These are phyloP conservation scores for Magnusiomyces paraingens DNA, from an alignment of 1,139 yeast species.

Conservation along the genomic window DNA sequence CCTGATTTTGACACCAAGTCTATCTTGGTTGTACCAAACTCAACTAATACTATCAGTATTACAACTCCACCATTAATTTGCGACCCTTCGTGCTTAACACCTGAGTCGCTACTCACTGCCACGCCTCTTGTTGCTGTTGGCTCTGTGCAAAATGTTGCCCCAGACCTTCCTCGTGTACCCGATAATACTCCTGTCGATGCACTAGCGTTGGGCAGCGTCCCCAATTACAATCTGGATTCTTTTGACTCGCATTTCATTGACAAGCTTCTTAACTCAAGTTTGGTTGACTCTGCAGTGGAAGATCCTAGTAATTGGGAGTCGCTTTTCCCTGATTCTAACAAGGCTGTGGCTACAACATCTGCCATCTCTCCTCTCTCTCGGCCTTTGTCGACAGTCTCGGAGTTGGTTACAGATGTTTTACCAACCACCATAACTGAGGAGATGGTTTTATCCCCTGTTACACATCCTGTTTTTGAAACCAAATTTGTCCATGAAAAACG, in stretches of 20 bases:
- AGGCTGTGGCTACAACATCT: background rate
- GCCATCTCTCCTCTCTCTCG: slow-evolving; percentile 1
- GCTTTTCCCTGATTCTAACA: slow-evolving; percentile 1
- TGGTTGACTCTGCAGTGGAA: background rate
- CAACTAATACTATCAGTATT: background rate
- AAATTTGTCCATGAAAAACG: slow-evolving; percentile 19
- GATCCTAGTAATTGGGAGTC: slow-evolving; percentile 3
- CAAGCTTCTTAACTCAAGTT: background rate
- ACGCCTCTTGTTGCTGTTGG: no score
- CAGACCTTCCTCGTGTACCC: background rate
- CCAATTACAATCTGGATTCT: background rate
- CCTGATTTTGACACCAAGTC: background rate
- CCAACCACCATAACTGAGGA: background rate
- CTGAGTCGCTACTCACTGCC: no score
- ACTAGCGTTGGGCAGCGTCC: background rate
- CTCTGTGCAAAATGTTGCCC: no score
- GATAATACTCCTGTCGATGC: slow-evolving; percentile 8
- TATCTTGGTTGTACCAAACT: no score
- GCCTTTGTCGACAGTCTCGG: background rate
- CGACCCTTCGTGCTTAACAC: no score
- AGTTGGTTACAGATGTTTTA: background rate
- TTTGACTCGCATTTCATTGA: background rate
- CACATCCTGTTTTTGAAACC: slow-evolving; percentile 1
- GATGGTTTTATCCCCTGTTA: background rate
- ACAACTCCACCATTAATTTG: background rate